Base-by-base conservation (phyloP, 495 filamentous ascomycete species). In the Polyplosphaeria fusca region DNA sequence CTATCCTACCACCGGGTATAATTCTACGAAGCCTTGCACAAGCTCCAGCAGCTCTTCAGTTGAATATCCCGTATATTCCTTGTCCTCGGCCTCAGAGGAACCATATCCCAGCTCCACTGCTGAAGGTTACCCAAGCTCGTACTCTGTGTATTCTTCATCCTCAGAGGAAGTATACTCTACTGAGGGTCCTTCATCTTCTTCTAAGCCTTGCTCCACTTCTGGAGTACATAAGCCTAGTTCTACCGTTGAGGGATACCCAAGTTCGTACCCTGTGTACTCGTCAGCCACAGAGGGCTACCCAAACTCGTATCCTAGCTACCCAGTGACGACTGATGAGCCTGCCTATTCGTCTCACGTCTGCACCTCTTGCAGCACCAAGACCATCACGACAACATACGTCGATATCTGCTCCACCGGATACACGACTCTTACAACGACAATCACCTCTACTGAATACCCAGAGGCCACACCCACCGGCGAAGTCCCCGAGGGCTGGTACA, bases 341-440 rank as follows among this genome's bases (percentile, higher is more conserved):
- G n/a, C 9, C 30, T 35, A 35, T n/a, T 9, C 9, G 19, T 38
- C 47, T 40, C 13, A 5, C 9, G 38, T 2, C 47, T 7, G 13
- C 14, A n/a, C 9, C 30, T 28, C 45, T 30, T 23, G 27, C 2
- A 28, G 12, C 5, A 47, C 4, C 14, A 37, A 19, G 20, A 22
- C 20, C 25, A 23, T 39, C 24, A 28, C n/a, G 44, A 41, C 50
- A 14, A 44, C 44, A 7, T 62, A 62, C 24, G 52, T 62, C 7
- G 58, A 62, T 20, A 52, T 62, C 22, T 62, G 58, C 58, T 24
- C 52, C 27, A 56, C 58, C 11, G 58, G 58, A 1, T 37, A 52
- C 23, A 57, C 47, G 0, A 62, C 52, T 22, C 16, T 56, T 16
- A 35, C 40, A 4, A 47, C 52, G 18, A 62, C 58, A 7, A 56